Evolutionary conservation across 202 grass and related monocot genomes (phyloP).

Genomic region (Elaeis oleifera): DNA sequence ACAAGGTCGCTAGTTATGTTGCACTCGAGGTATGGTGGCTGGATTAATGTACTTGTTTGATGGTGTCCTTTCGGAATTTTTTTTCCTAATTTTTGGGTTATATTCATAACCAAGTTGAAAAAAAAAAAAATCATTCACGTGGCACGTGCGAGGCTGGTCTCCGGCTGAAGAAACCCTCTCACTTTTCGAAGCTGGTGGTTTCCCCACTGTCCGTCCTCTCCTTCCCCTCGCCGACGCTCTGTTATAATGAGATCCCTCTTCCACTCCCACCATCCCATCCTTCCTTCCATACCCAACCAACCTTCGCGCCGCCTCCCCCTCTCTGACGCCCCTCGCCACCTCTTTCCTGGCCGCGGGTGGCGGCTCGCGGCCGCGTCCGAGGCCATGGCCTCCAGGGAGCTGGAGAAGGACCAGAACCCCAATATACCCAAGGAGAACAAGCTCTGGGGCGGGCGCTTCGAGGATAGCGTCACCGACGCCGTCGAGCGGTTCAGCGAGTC

Average conservation of each 20-base stretch:
- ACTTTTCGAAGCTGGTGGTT: no score
- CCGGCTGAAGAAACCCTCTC: no score
- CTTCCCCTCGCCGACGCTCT: neutral
- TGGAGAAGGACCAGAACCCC: constrained; percentile 6
- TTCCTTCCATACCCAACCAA: constrained; percentile 20
- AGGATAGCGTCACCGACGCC: constrained; percentile 73
- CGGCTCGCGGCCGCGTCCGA: neutral
- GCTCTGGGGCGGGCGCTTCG: constrained; percentile 83
- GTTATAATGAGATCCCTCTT: neutral
- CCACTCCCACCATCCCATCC: neutral
- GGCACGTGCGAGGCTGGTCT: no score
- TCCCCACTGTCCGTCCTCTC: no score
- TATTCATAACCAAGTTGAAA: no score
- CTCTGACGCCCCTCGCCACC: constrained; percentile 7
- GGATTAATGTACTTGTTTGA: no score
- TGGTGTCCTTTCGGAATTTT: no score
- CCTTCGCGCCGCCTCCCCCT: neutral
- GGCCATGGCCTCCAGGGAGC: constrained; percentile 13
- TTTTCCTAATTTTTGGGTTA: no score
- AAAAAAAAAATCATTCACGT: no score
- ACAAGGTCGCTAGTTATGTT: no score
- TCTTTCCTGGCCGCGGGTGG: neutral
- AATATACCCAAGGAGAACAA: constrained; percentile 57
- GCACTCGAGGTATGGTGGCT: no score
- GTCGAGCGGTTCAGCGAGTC: constrained; percentile 94